These are phyloP conservation scores for Rosellinia necatrix DNA, from an alignment of 2,329 filamentous ascomycete genomes.

Conservation along the genomic window DNA sequence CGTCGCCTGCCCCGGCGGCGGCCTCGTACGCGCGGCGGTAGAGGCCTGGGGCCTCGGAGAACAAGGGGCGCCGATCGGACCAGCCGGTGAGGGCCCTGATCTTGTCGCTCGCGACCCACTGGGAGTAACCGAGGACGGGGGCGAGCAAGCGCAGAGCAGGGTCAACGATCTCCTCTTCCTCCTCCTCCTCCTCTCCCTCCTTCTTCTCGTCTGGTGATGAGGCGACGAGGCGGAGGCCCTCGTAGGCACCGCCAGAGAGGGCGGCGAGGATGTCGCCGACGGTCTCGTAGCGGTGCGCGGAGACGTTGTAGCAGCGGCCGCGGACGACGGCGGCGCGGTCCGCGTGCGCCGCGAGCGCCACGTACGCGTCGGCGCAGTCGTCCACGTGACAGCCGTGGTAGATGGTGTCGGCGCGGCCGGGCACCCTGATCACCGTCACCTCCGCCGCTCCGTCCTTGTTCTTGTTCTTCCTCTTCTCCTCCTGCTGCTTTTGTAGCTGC, in stretches of 20 bases:
- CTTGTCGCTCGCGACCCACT: slow-evolving; percentile 51
- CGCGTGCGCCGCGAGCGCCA: slow-evolving; percentile 48
- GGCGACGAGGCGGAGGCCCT: background rate
- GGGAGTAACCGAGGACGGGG: slow-evolving; percentile 43
- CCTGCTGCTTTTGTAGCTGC: no score
- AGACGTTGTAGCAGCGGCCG: slow-evolving; percentile 53
- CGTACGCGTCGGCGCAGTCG: slow-evolving; percentile 54
- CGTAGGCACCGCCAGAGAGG: slow-evolving; percentile 46
- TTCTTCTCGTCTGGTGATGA: background rate
- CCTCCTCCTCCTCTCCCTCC: no score
- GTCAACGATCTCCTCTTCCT: no score
- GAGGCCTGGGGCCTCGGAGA: slow-evolving; percentile 43
- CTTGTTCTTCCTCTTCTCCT: no score
- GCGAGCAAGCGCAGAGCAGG: slow-evolving; percentile 28
- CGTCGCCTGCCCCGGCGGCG: slow-evolving; percentile 29
- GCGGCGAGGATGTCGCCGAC: slow-evolving; percentile 45
- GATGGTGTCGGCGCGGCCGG: slow-evolving; percentile 44
- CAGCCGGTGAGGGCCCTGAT: slow-evolving; percentile 48
- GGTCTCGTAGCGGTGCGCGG: slow-evolving; percentile 50
- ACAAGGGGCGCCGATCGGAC: slow-evolving; percentile 44
- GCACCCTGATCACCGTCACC: slow-evolving; percentile 38
- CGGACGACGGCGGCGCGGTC: slow-evolving; percentile 42
- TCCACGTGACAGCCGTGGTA: slow-evolving; percentile 55
- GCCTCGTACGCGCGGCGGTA: slow-evolving; percentile 49
- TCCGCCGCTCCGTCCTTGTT: slow-evolving; percentile 12